Conservation (phyloP, 805 yeast genomes). For the Candida patagonica region DNA sequence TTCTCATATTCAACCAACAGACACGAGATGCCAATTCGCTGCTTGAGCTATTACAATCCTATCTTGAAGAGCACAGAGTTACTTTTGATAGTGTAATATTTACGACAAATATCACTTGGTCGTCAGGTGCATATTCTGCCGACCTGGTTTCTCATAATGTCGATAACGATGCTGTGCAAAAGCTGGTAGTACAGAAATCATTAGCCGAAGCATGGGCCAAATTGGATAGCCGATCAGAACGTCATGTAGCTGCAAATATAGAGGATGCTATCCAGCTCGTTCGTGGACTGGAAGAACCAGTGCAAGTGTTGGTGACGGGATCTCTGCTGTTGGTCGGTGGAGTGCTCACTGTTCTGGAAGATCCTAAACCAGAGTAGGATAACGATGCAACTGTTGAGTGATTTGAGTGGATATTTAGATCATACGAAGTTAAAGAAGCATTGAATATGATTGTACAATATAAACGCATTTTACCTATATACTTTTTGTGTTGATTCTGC, state of each 20-base stretch:
- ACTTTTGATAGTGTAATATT: slow-evolving; percentile 71
- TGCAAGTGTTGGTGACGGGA: slow-evolving; percentile 69
- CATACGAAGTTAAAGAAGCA: too few species aligned
- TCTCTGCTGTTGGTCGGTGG: slow-evolving; percentile 95
- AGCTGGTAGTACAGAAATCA: slow-evolving; percentile 68
- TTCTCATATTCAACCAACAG: slow-evolving; percentile 87
- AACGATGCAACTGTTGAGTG: too few species aligned
- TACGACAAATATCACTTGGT: slow-evolving; percentile 89
- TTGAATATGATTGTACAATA: too few species aligned
- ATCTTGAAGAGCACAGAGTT: slow-evolving; percentile 24
- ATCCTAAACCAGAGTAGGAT: slow-evolving; percentile 4
- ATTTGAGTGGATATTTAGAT: too few species aligned
- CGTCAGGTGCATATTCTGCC: slow-evolving; percentile 57
- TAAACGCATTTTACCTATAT: too few species aligned
- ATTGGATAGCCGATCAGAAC: slow-evolving; percentile 33
- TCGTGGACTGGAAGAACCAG: slow-evolving; percentile 29
- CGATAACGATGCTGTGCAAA: slow-evolving; percentile 67
- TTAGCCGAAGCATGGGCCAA: slow-evolving; percentile 63
- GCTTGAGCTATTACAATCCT: slow-evolving; percentile 39
- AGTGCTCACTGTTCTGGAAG: slow-evolving; percentile 71
- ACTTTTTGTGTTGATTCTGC: too few species aligned
- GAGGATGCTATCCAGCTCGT: slow-evolving; percentile 60
- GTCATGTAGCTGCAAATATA: slow-evolving; percentile 58
- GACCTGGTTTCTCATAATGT: slow-evolving; percentile 84
- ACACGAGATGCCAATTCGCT: slow-evolving; percentile 73